Evolutionary conservation across 352 stramenopile genomes (phyloP).

Genomic region (Thraustochytrium striatum): DNA sequence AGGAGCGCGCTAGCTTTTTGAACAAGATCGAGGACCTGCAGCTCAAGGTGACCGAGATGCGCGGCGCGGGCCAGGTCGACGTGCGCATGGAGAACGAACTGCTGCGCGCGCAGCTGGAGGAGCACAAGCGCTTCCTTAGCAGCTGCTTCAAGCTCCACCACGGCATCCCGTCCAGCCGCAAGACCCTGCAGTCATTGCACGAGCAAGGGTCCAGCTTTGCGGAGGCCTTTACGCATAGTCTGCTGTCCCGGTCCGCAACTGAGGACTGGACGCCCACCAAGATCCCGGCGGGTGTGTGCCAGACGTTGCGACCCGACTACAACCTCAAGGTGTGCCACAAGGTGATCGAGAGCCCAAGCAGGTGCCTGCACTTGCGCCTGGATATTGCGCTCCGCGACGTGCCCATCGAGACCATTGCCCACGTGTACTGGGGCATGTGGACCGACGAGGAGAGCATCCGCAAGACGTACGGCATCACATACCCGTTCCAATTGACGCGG

Average conservation of each 20-base stretch:
- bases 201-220: constrained; percentile 17
- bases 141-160: constrained; percentile 42
- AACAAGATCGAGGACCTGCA: constrained; percentile 45
- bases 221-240: neutral
- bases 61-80: neutral
- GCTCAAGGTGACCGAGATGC: constrained; percentile 33
- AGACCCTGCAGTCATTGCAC: neutral
- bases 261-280: constrained; percentile 29
- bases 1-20: constrained; percentile 29
- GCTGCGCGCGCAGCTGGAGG: constrained; percentile 19
- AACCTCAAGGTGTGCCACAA: neutral
- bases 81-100: constrained; percentile 31
- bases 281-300: neutral
- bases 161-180: neutral
- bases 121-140: constrained; percentile 41
- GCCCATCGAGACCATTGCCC: neutral
- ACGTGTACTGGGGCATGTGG: constrained; percentile 42
- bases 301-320: constrained; percentile 1
- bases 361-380: neutral
- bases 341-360: neutral
- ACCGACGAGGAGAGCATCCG: neutral
- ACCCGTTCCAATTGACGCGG: neutral
- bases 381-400: constrained; percentile 12
- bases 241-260: neutral
- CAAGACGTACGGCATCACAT: constrained; percentile 9